Base-by-base conservation (phyloP, 257 asterid genomes). In the Eustoma russellianum region DNA sequence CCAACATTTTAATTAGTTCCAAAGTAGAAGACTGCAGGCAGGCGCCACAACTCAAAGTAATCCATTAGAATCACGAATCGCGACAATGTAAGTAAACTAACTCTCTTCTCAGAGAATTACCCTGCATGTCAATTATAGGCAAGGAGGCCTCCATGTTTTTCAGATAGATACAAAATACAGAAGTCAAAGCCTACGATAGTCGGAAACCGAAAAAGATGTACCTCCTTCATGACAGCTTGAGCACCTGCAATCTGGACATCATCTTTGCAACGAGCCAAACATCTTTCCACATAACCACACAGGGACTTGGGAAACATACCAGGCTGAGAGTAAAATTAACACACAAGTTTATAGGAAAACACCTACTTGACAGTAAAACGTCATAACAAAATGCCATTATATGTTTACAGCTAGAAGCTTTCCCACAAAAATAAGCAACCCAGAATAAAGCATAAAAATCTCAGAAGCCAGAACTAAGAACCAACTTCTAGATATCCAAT, bases 251-350 rank as follows among this genome's bases (percentile, higher is more conserved):
- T 83, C 74, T 92, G 93, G 59, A 56, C 69, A 66, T 92, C 97
- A 67, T 77, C 85, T 74, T 77, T 83, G 84, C 99, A 92, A 50
- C 99, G 97, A 65, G 94, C 86, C 77, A 92, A 77, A 59, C 93
- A 94, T 80, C 99, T 83, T 78, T 88, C 95, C 74, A 92, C 99
- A 77, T 92, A 92, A 64, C 97, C 99, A 57, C 94, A 81, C 64
- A 92, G 72, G 41, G 99, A 85, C 53, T 85, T 81, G 8, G 99
- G 99, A 68, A 92, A 92, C 64, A 68, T 24, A 58, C 80, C 86
- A 66, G 95, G 85, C 99, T 92, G 30, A 80, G 70, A 51, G 56
- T 9, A 75, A 78, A 59, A 67, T 60, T 53, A 33, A 47, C 46
- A 18, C 47, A 35, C 48, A 63, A 59, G 57, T 50, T 50, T 5